Base-by-base conservation (phyloP, 1,284 basidiomycete species). In the Irpex sp. region DNA sequence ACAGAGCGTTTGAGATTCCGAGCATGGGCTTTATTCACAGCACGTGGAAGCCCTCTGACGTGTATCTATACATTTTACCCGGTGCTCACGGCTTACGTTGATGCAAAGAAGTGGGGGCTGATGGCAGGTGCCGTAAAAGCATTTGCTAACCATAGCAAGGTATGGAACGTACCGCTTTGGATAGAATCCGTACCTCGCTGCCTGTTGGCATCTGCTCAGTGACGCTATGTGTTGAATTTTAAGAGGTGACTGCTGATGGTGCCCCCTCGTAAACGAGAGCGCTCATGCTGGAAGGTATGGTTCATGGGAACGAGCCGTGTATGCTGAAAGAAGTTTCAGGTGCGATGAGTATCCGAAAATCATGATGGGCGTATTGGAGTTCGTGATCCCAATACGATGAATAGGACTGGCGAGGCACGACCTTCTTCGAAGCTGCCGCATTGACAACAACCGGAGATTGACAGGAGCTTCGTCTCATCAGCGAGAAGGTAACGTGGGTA, bases 71-170 rank as follows among this genome's bases (percentile, higher is more conserved):
- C 49, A 26, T 19, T 52, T 52, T 52, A 52, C 49, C 49, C 49
- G 49, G 49, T 52, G 49, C 21, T 52, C 17, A 17, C 49, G 49
- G 49, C 49, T 52, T 52, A 52, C 49, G 49, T 52, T 52, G 49
- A 52, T 52, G 49, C 49, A 52, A 52, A 52, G 49, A 17, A 52
- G 49, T 52, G 49, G 49, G 49, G 49, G 49, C 49, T 52, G 49
- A 52, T 52, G 49, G 49, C 40, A 44, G 49, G 8, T 52, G 49
- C 49, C 49, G 49, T 52, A 52, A 52, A 19, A 13, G 17, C n/a
- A 52, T 52, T 52, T 26, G 49, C 49, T 52, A 52, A 52, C 49
- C 49, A 52, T 52, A 52, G 49, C 49, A 52, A 52, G 49, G 40
- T 26, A 52, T 52, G 49, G 17, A 26, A 52, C 17, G 49, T 26